phyloP scores from a whole-genome alignment of 352 stramenopile species.

The Pythium brachiatum region DNA sequence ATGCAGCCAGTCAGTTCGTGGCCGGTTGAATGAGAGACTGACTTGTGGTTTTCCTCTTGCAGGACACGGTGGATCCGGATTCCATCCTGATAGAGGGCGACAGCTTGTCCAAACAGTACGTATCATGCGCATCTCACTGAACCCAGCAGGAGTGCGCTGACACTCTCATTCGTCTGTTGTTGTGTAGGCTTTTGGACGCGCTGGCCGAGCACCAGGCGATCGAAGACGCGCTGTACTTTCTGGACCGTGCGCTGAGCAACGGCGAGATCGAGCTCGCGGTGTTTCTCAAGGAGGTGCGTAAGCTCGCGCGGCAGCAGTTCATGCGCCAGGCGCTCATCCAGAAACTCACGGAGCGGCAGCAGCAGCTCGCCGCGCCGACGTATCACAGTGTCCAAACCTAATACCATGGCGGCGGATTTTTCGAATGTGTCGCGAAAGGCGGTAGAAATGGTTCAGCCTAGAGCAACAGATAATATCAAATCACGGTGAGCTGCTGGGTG shows the following conservation, averaged over 20 bases:
- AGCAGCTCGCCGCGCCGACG: slow-evolving; percentile 51
- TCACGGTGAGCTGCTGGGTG: not conserved
- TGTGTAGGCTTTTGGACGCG: slow-evolving; percentile 62
- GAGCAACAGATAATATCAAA: slow-evolving; percentile 5
- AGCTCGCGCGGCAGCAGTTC: slow-evolving; percentile 89
- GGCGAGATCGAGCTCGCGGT: slow-evolving; percentile 78
- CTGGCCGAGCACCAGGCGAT: slow-evolving; percentile 87
- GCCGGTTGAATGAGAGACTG: not conserved
- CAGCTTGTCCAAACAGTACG: slow-evolving; percentile 79
- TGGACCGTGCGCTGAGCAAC: slow-evolving; percentile 88
- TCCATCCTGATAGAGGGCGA: slow-evolving; percentile 77
- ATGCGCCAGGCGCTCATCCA: slow-evolving; percentile 86
- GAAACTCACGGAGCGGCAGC: slow-evolving; percentile 83
- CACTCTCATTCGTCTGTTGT: not conserved
- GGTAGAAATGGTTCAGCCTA: not conserved
- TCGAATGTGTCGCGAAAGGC: not conserved
- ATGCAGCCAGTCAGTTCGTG: too few relatives aligned
- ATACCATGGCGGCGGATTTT: slow-evolving; percentile 8
- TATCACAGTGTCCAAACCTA: slow-evolving; percentile 42
- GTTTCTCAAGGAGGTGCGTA: slow-evolving; percentile 90
- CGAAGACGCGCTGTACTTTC: slow-evolving; percentile 90
- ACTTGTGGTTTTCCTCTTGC: not conserved
- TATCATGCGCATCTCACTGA: not conserved
- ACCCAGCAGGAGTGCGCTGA: not conserved
- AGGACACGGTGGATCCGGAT: slow-evolving; percentile 77